Evolutionary conservation across 176 grass and related monocot species (phyloP), one percentile per base, ranked within the genome.

Genomic region (Carex littledalei): DNA sequence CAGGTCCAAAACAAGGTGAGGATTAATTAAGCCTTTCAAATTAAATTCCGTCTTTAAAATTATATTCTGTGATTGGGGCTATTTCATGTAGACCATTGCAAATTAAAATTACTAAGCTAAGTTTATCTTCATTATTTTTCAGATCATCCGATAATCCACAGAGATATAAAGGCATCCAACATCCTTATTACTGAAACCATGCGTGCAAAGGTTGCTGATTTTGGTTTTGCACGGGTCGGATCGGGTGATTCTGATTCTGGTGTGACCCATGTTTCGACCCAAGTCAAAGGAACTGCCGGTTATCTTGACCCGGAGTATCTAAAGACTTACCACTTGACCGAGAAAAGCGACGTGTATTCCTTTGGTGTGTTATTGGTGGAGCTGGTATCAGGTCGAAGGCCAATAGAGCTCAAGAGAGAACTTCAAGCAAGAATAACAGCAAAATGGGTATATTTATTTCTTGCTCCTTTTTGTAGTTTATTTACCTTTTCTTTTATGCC

Each of bases 281-380:
- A 92, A 91, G 93, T 95, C 50, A 98, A 98, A 87, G 96, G 96
- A 49, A 98, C 96, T 22, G 93, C 96, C 5, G 96, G 96, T 15
- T 98, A 98, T 92, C 85, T 98, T 1, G 96, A 98, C 84, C 96
- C 96, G 15, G 96, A 98, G 80, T 98, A 98, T 89, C 85, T 98
- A 24, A 92, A 86, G 89, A 98, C 91, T 24, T 95, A 87, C 87
- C 93, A 98, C 64, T 91, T 98, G 45, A 98, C 96, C 32, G 96
- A 98, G 79, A 91, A 91, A 79, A 98, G 93, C 81, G 96, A 98
- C 69, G 96, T 98, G 45, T 98, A 90, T 92, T 98, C 96, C 70
- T 98, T 95, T 78, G 96, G 96, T 1, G 90, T 95, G 1, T 87
- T 98, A 6, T 88, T 98, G 12, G 88, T 98, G 0, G 96, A 98